Base-by-base conservation (phyloP, 106 monocot genomes). In the Allium fistulosum region DNA sequence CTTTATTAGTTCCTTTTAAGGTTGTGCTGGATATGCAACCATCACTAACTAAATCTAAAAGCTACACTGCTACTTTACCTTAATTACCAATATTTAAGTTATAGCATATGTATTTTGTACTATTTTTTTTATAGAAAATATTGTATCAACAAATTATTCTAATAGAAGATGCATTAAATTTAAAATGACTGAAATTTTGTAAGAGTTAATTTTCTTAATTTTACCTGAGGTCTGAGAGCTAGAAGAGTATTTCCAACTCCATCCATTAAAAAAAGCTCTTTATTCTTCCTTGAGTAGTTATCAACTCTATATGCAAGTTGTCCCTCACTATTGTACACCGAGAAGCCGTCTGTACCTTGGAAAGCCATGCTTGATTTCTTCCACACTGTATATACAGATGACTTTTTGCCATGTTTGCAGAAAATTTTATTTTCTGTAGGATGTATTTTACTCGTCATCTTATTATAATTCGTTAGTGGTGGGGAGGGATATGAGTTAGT, bases 301-400 rank as follows among this genome's bases (percentile, higher is more conserved):
- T 95, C 94, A 14, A 95, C 85, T 2, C 94, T 74, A 66, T 85
- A 95, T 9, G 78, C 83, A 10, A 95, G 71, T 59, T 59, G 70
- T 9, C 94, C 94, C 16, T 76, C 17, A 66, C 65, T 46, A 68
- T 91, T 83, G 57, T 79, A 95, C 49, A 88, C 74, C 10, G 81
- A 81, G 81, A 95, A 95, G n/a, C 94, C 94, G 48, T 95, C 94
- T 2, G 83, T 83, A 8, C 94, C 94, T 27, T 91, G 85, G 58
- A 91, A 88, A 4, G 75, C 79, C 91, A 91, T 95, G 85, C 85
- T 91, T 3, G 94, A 95, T 69, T 85, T 91, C 79, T 95, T 91
- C 91, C 88, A 95, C 55, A 95, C 91, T 46, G 88, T 95, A 77
- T 76, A 88, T 18, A 67, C 37, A 2, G 76, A 60, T 16, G 82